Conservation (phyloP, 768 basidiomycete species). For the Russula dissimulans region DNA sequence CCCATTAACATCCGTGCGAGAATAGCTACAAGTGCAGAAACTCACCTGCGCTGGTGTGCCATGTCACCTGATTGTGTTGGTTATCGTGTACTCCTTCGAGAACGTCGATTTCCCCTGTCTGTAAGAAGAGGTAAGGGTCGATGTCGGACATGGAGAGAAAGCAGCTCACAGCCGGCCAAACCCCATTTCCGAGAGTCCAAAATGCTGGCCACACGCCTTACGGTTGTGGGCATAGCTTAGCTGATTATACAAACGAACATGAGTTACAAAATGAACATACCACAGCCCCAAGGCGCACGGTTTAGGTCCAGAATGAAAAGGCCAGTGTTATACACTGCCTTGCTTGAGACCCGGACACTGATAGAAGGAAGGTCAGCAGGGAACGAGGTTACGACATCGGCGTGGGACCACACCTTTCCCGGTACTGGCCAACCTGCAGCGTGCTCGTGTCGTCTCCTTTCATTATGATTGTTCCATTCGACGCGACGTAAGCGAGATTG, state of each 20-base stretch:
- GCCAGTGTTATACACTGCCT: conserved; percentile 58
- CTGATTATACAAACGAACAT: neutral
- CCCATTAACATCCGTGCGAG: conserved; percentile 6
- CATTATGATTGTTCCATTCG: conserved; percentile 60
- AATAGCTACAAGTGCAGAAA: neutral
- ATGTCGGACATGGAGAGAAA: neutral
- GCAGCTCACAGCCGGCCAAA: conserved; percentile 53
- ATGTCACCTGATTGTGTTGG: conserved; percentile 76
- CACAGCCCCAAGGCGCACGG: conserved; percentile 84
- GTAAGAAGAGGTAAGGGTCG: conserved; percentile 16
- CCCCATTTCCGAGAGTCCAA: conserved; percentile 54
- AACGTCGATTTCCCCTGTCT: conserved; percentile 78
- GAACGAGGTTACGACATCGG: neutral
- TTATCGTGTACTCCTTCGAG: conserved; percentile 83
- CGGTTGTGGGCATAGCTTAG: neutral
- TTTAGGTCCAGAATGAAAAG: conserved; percentile 79
- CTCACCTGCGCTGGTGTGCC: conserved; percentile 60
- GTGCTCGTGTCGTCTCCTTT: conserved; percentile 60
- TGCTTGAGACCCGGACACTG: conserved; percentile 71
- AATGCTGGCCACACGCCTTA: conserved; percentile 78
- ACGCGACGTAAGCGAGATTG: conserved; percentile 47
- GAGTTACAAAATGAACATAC: conserved; percentile 32
- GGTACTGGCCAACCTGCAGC: conserved; percentile 42
- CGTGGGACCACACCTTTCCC: conserved; percentile 44
- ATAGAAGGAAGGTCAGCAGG: neutral